A percentile compares a stretch with the other conserved stretches of the same genome.
Conservation (phyloP, 2,329 filamentous ascomycete genomes). For the Orbilia blumenaviensis region DNA sequence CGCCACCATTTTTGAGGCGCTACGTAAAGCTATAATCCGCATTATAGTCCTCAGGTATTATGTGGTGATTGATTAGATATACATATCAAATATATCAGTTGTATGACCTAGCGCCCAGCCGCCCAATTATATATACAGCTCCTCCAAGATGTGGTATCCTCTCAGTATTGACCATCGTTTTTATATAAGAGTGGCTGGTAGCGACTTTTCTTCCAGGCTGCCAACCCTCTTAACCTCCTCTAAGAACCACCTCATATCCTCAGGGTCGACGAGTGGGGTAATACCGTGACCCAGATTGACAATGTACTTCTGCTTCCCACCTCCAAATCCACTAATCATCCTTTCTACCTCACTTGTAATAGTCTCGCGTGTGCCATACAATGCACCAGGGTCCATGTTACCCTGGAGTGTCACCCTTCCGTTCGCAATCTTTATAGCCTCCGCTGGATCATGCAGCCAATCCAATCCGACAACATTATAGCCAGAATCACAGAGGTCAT, state of each 20-base stretch:
- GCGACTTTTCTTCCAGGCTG: conserved; percentile 55
- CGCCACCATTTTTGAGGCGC: too few relatives aligned
- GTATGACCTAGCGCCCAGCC: background rate
- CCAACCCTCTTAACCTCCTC: conserved; percentile 83
- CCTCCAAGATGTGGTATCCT: background rate
- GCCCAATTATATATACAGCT: conserved; percentile 2
- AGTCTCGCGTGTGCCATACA: conserved; percentile 83
- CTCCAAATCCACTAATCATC: conserved; percentile 86
- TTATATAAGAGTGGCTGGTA: conserved; percentile 19
- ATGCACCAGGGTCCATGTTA: conserved; percentile 90
- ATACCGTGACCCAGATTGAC: conserved; percentile 97
- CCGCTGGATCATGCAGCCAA: conserved; percentile 89
- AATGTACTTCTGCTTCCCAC: conserved; percentile 92
- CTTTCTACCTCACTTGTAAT: conserved; percentile 84
- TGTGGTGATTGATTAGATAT: conserved; percentile 11
- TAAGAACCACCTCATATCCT: conserved; percentile 92
- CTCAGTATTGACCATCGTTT: background rate
- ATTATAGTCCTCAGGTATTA: background rate
- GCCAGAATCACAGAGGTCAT: conserved; percentile 83
- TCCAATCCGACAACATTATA: conserved; percentile 95
- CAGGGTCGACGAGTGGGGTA: conserved; percentile 92
- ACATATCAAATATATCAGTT: background rate
- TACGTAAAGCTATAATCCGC: too few relatives aligned
- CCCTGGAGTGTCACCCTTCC: conserved; percentile 86
- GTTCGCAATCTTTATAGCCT: conserved; percentile 81